Evolutionary conservation across 2,329 filamentous ascomycete species (phyloP).

Genomic region (Colletotrichum noveboracense): DNA sequence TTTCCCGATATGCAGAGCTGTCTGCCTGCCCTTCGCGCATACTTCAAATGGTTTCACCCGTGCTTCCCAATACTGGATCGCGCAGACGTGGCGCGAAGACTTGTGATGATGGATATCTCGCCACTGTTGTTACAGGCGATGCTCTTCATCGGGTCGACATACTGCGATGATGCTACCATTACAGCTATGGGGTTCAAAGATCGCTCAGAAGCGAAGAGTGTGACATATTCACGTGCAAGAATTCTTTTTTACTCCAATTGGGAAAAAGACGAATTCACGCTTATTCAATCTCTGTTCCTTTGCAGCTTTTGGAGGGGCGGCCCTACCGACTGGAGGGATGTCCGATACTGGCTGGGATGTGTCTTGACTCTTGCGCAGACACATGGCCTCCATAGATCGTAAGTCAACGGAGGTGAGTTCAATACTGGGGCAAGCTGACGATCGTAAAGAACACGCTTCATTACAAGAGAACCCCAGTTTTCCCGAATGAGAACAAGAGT

Average conservation of each 20-base stretch:
- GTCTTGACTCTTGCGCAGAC: conserved; percentile 58
- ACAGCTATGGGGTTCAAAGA: conserved; percentile 49
- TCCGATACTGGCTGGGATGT: conserved; percentile 54
- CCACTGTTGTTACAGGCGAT: conserved; percentile 57
- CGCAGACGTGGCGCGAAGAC: conserved; percentile 41
- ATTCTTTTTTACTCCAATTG: conserved; percentile 58
- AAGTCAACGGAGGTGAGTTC: not conserved
- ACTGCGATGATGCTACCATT: conserved; percentile 53
- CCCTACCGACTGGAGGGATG: conserved; percentile 52
- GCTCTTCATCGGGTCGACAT: conserved; percentile 58
- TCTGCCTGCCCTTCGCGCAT: conserved; percentile 44
- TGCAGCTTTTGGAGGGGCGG: conserved; percentile 62
- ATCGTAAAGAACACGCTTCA: not conserved
- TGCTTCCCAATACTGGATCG: conserved; percentile 60
- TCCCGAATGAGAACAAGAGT: conserved; percentile 50
- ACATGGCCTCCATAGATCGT: conserved; percentile 45
- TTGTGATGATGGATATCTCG: conserved; percentile 47
- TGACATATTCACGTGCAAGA: conserved; percentile 53
- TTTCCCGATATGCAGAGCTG: conserved; percentile 24
- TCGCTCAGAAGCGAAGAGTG: conserved; percentile 53
- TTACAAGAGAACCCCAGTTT: conserved; percentile 8
- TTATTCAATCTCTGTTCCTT: conserved; percentile 57
- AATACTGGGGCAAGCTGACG: not conserved
- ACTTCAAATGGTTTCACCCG: conserved; percentile 62
- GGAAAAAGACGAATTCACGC: conserved; percentile 53